Conservation (phyloP, 352 stramenopile species). For the Phytophthora rubi region DNA sequence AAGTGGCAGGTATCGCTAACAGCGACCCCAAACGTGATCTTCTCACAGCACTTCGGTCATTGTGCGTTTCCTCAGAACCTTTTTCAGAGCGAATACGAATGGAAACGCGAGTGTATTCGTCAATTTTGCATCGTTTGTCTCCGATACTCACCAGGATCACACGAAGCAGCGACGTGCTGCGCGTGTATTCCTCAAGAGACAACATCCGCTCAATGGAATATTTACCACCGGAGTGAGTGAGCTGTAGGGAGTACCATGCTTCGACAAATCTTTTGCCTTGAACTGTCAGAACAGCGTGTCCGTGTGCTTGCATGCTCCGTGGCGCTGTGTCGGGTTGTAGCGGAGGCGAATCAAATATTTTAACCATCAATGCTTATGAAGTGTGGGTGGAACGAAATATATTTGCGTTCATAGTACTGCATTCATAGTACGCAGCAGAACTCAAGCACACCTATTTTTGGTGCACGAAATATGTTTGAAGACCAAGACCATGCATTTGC, state of each 20-base stretch:
- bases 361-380: background rate
- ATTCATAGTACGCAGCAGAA: no score
- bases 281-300: background rate
- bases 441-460: no score
- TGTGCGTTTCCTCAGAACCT: background rate
- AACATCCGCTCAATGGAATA: conserved; percentile 23
- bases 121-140: background rate
- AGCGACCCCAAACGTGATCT: background rate
- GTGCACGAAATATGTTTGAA: no score
- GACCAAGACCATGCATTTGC: no score
- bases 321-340: background rate
- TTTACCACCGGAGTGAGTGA: conserved; percentile 6
- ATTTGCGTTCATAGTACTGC: no score
- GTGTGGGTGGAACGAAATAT: no score
- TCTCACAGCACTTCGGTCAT: background rate
- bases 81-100: background rate
- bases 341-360: background rate
- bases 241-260: conserved; percentile 11
- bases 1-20: background rate
- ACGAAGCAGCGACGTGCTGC: conserved; percentile 5
- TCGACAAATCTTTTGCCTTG: background rate
- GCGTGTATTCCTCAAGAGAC: conserved; percentile 18
- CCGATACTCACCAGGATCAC: conserved; percentile 1
- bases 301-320: background rate
- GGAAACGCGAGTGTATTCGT: background rate